These are phyloP conservation scores for Crithidia thermophila DNA, from an alignment of 208 protist species.

Conservation along the genomic window DNA sequence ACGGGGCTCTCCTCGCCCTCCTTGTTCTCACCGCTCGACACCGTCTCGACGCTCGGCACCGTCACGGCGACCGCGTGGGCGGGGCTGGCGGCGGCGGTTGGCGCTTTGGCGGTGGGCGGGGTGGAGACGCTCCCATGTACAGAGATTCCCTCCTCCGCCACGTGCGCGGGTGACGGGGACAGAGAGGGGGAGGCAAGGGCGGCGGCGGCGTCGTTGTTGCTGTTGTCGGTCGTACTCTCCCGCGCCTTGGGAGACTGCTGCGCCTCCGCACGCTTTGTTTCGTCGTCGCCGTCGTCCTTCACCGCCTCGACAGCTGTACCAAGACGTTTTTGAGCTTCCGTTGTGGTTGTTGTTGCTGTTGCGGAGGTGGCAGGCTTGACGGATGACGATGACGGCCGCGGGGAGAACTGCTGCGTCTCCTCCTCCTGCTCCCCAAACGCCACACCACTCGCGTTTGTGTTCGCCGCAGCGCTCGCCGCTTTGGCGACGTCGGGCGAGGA, in stretches of 20 bases:
- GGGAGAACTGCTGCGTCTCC: slow-evolving; percentile 18
- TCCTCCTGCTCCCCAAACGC: too few species aligned
- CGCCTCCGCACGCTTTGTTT: neutral
- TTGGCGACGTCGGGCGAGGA: neutral
- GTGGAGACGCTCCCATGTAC: slow-evolving; percentile 1
- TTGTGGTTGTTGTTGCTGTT: neutral
- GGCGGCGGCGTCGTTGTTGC: too few species aligned
- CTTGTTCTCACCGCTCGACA: neutral
- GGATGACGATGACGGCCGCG: slow-evolving; percentile 11
- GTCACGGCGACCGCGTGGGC: slow-evolving; percentile 4
- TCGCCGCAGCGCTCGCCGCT: too few species aligned
- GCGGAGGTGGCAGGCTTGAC: neutral
- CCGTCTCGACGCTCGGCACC: slow-evolving; percentile 1
- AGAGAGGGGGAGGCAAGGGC: too few species aligned
- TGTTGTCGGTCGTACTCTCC: too few species aligned
- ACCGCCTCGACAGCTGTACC: too few species aligned
- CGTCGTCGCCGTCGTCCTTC: neutral
- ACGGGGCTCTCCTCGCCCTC: neutral
- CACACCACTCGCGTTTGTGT: too few species aligned
- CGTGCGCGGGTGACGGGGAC: too few species aligned
- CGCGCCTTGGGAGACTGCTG: neutral
- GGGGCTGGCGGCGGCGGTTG: slow-evolving; percentile 11
- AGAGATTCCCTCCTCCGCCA: too few species aligned
- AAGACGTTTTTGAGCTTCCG: neutral
- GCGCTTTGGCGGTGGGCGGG: slow-evolving; percentile 1